Percentiles rank a stretch among this genome's conserved stretches.
These are phyloP conservation scores for Penicillium herquei DNA, from an alignment of 495 filamentous ascomycete genomes.

Conservation along the genomic window DNA sequence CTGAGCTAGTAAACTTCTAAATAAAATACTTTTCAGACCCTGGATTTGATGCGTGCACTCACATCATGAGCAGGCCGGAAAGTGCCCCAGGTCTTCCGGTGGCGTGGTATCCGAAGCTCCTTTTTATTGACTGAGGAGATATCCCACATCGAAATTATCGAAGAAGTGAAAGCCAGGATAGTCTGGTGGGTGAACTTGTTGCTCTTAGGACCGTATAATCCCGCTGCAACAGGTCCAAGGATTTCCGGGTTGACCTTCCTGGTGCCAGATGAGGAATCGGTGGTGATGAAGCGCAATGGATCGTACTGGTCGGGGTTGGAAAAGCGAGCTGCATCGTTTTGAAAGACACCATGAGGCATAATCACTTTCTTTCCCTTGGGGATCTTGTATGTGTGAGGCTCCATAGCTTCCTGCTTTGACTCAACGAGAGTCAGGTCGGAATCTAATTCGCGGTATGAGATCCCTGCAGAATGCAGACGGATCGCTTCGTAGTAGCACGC, in stretches of 20 bases:
- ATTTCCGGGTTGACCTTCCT: slow-evolving; percentile 24
- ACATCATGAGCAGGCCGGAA: slow-evolving; percentile 39
- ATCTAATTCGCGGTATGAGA: slow-evolving; percentile 42
- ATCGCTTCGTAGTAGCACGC: slow-evolving; percentile 55
- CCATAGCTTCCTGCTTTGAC: slow-evolving; percentile 36
- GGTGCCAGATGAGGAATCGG: slow-evolving; percentile 29
- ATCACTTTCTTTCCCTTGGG: slow-evolving; percentile 48
- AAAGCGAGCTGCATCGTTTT: slow-evolving; percentile 49
- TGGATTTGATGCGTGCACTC: slow-evolving; percentile 33
- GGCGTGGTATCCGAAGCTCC: slow-evolving; percentile 29
- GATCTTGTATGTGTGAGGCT: slow-evolving; percentile 44
- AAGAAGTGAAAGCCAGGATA: slow-evolving; percentile 46
- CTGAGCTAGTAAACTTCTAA: no score
- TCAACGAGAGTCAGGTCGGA: slow-evolving; percentile 46
- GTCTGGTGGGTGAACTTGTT: slow-evolving; percentile 49
- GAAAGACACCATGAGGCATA: slow-evolving; percentile 49
- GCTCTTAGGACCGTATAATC: slow-evolving; percentile 44
- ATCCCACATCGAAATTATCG: slow-evolving; percentile 53
- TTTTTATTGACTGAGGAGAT: slow-evolving; percentile 38
- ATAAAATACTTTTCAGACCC: slow-evolving; percentile 16
- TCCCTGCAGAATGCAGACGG: slow-evolving; percentile 49
- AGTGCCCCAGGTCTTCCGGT: slow-evolving; percentile 34
- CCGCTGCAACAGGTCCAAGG: slow-evolving; percentile 48
- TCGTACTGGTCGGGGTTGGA: slow-evolving; percentile 50
- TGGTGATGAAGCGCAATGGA: slow-evolving; percentile 51